Base-by-base conservation (phyloP, 176 grass and related monocot species). In the Echinochloa phyllopogon region DNA sequence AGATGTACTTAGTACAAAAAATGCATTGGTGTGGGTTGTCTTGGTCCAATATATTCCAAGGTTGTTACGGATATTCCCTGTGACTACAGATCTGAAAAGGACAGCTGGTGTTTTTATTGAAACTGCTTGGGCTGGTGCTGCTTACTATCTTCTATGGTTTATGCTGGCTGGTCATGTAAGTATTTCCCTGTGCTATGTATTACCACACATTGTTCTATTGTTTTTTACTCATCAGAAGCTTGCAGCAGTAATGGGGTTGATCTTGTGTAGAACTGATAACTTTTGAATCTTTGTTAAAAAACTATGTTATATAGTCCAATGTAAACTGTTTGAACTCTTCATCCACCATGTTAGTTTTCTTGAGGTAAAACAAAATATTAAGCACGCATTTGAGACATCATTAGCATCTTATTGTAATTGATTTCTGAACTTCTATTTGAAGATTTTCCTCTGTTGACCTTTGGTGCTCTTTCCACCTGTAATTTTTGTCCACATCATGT, bases 91-190 rank as follows among this genome's bases (percentile, higher is more conserved):
- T 69, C 58, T 98, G 48, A 94, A 98, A 94, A 93, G 93, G 80
- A 94, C 83, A 69, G 91, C 93, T 83, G 96, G 96, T 82, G 96
- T 98, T 66, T 98, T 98, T 78, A 92, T 95, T 64, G 96, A 98
- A 85, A 92, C 91, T 70, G 91, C 89, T 52, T 98, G 93, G 96
- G 93, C 93, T 78, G 96, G 96, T 90, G 96, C 93, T 87, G 93
- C 91, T 23, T 98, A 98, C 63, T 98, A 95, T 89, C 91, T 98
- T 52, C 64, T 98, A 42, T 95, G 96, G 91, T 98, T 92, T 90
- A 98, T 98, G 96, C 77, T 98, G 41, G 93, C 93, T 72, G 87
- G 93, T 29, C 96, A 98, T 87, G 96, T 98, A 90, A 90, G 93
- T 88, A 64, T 15, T 21, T 77, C 15, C 8, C 50, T 86, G 63